Conservation (phyloP, 768 basidiomycete genomes). For the Polyporus arcularius region DNA sequence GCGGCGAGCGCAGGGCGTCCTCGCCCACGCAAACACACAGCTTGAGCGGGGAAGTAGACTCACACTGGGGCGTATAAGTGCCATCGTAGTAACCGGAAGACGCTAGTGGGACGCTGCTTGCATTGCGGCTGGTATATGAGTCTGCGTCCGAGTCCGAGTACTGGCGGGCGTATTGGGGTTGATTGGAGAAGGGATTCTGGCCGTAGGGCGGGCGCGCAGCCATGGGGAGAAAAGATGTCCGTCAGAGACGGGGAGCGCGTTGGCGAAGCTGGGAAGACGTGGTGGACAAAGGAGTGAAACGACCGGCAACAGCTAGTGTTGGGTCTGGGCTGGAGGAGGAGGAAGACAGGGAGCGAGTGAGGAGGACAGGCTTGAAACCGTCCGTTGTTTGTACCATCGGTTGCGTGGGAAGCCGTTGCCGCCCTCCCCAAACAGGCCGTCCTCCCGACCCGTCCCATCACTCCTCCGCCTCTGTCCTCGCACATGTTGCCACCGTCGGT, state of each 20-base stretch:
- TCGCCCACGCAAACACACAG: background rate
- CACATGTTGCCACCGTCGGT: background rate
- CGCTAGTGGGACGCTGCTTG: constrained; percentile 32
- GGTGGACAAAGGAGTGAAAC: constrained; percentile 24
- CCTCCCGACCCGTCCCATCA: background rate
- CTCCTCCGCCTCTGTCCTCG: background rate
- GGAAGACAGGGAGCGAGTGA: constrained; percentile 6
- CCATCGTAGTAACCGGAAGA: constrained; percentile 30
- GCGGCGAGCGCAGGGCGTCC: background rate
- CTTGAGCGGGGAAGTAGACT: constrained; percentile 11
- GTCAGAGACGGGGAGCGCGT: constrained; percentile 7
- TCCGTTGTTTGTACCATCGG: constrained; percentile 19
- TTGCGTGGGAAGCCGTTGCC: constrained; percentile 22
- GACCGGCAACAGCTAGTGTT: constrained; percentile 34
- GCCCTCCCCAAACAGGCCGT: constrained; percentile 1
- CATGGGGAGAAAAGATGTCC: constrained; percentile 28
- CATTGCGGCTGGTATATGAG: constrained; percentile 29
- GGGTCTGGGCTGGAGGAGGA: constrained; percentile 22
- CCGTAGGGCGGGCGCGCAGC: constrained; percentile 36
- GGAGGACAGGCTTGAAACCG: background rate
- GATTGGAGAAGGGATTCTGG: constrained; percentile 35
- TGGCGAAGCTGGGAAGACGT: constrained; percentile 7
- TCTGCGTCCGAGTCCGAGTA: constrained; percentile 33
- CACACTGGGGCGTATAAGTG: constrained; percentile 28
- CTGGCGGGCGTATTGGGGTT: constrained; percentile 30